Evolutionary conservation across 2,329 filamentous ascomycete species (phyloP), one percentile per base, ranked within the genome.

Genomic region (Colletotrichum siamense): DNA sequence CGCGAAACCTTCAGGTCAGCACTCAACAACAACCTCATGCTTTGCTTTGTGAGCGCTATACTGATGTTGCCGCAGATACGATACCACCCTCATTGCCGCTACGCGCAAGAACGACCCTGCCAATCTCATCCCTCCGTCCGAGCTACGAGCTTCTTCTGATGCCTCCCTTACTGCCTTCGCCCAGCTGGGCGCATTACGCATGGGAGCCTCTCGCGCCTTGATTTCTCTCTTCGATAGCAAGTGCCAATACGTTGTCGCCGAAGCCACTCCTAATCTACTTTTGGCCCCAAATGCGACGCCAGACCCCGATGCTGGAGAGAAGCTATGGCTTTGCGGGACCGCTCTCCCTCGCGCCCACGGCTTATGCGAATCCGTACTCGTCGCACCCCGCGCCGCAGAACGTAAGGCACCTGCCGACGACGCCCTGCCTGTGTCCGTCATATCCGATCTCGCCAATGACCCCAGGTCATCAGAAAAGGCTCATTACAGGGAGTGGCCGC

Each of bases 191-290:
- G 83, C 85, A 3, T 81, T 86, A 68, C 85, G 86, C 8, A 81
- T 90, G 6, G 82, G 85, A n/a, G 67, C 69, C 7, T 66, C 57
- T n/a, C 85, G 88, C 26, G 82, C 85, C 22, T 77, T 90, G 32
- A 84, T 91, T 57, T 91, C 89, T 2, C 81, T 91, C n/a, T 90
- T 91, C 76, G 89, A 90, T 75, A 81, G 80, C 8, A 82, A 83
- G 6, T 79, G 84, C 59, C 89, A 91, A 76, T 86, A 90, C 75
- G 81, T 91, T 18, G 81, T 91, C 18, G 88, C 89, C 68, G 89
- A 91, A 76, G 88, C 89, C 5, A 89, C 88, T 0, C 83, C 84
- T 0, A 83, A 82, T 2, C 80, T 86, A 2, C 84, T 84, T 0
- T 78, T 90, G 5, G 79, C 81, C 61, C 83, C 71, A 78, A 81